Evolutionary conservation across 305 asterid genomes (phyloP).

Genomic region (Solanum hybrid): DNA sequence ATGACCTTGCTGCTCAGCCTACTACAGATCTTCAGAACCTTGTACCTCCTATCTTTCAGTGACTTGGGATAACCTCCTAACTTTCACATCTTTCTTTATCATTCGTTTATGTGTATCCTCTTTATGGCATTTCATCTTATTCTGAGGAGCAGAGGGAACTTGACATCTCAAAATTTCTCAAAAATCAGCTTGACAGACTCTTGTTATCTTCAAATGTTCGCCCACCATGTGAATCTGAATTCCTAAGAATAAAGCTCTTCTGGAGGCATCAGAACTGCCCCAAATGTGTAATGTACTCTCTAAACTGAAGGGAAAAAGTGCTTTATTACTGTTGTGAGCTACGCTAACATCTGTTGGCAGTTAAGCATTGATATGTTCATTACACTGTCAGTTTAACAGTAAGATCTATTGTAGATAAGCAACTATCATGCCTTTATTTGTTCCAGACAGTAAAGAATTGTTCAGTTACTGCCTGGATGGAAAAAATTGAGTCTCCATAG

Average conservation of each 20-base stretch:
- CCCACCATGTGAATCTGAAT: neutral
- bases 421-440: neutral
- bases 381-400: neutral
- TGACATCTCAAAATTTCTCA: neutral
- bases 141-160: neutral
- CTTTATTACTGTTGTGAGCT: neutral
- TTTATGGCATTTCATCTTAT: neutral
- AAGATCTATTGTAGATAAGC: neutral
- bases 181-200: neutral
- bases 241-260: neutral
- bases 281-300: neutral
- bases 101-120: neutral
- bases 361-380: neutral
- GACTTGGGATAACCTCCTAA: neutral
- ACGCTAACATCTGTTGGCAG: neutral
- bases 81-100: neutral
- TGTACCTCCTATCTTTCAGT: neutral
- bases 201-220: neutral
- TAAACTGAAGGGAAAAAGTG: neutral
- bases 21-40: neutral
- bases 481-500: neutral
- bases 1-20: conserved; percentile 4
- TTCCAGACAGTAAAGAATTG: neutral
- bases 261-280: neutral
- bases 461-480: neutral